Evolutionary conservation across 1,284 basidiomycete genomes (phyloP).

Genomic region (Agroathelia rolfsii): DNA sequence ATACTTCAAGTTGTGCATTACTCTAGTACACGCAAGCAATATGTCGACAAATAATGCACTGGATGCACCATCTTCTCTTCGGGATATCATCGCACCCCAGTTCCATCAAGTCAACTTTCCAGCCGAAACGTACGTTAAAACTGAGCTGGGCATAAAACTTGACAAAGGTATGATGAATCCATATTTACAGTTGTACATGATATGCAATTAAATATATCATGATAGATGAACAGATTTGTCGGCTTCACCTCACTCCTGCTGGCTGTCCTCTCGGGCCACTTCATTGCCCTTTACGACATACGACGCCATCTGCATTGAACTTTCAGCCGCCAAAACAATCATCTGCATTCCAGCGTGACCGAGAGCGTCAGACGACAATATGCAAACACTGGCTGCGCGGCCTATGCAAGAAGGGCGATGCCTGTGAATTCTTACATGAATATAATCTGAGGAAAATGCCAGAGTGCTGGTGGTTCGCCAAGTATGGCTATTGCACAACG

Average conservation of each 20-base stretch:
- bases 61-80: slow-evolving; percentile 51
- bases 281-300: slow-evolving; percentile 87
- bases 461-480: slow-evolving; percentile 99
- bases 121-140: slow-evolving; percentile 80
- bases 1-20: too few species aligned
- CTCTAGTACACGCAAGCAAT: slow-evolving; percentile 3
- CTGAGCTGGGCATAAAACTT: slow-evolving; percentile 78
- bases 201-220: slow-evolving; percentile 6
- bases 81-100: slow-evolving; percentile 77
- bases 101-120: slow-evolving; percentile 90
- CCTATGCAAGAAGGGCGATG: slow-evolving; percentile 96
- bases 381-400: slow-evolving; percentile 99
- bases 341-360: slow-evolving; percentile 73
- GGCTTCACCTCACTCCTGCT: slow-evolving; percentile 64
- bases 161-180: slow-evolving; percentile 64
- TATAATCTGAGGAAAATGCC: slow-evolving; percentile 98
- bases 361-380: slow-evolving; percentile 86
- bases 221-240: slow-evolving; percentile 86
- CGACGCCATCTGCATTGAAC: slow-evolving; percentile 74
- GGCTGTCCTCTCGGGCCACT: slow-evolving; percentile 84
- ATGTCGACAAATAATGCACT: slow-evolving; percentile 45
- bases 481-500: slow-evolving; percentile 95
- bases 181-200: slow-evolving; percentile 8
- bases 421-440: slow-evolving; percentile 98
- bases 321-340: slow-evolving; percentile 79